Conservation (phyloP, 345 rosid species). For the Syzygium aromaticum region DNA sequence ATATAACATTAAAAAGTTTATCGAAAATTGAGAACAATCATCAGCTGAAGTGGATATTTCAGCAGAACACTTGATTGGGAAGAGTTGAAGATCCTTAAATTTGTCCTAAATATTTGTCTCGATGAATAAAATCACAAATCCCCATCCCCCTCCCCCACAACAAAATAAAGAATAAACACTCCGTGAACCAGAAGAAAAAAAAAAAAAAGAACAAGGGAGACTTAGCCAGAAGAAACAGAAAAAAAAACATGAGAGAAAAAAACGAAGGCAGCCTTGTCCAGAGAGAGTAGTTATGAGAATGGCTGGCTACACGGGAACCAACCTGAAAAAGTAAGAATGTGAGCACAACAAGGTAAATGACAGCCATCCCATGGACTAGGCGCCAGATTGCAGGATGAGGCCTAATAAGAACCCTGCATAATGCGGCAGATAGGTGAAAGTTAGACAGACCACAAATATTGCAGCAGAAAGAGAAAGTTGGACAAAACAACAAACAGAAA, state of each 20-base stretch:
- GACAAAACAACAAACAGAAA: background rate
- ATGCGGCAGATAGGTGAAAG: background rate
- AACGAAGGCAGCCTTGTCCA: background rate
- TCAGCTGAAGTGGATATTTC: background rate
- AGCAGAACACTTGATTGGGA: background rate
- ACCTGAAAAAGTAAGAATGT: constrained; percentile 99
- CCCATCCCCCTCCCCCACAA: background rate
- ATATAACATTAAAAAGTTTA: background rate
- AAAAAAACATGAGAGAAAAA: background rate
- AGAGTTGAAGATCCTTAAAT: background rate
- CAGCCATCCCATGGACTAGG: constrained; percentile 97
- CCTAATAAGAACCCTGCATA: constrained; percentile 73
- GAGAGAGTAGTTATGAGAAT: background rate
- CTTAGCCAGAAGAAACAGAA: background rate
- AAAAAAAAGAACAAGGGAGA: background rate
- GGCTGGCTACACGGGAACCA: constrained; percentile 5
- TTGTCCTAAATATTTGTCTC: background rate
- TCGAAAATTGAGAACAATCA: background rate
- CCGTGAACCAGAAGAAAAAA: background rate
- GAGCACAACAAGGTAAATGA: constrained; percentile 80
- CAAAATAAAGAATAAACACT: background rate
- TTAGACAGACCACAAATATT: background rate
- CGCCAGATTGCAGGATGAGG: constrained; percentile 99
- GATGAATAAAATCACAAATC: background rate
- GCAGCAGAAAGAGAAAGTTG: background rate